Evolutionary conservation across 768 basidiomycete genomes (phyloP), one percentile per base, ranked within the genome.

Genomic region (Pleurotus giganteus): DNA sequence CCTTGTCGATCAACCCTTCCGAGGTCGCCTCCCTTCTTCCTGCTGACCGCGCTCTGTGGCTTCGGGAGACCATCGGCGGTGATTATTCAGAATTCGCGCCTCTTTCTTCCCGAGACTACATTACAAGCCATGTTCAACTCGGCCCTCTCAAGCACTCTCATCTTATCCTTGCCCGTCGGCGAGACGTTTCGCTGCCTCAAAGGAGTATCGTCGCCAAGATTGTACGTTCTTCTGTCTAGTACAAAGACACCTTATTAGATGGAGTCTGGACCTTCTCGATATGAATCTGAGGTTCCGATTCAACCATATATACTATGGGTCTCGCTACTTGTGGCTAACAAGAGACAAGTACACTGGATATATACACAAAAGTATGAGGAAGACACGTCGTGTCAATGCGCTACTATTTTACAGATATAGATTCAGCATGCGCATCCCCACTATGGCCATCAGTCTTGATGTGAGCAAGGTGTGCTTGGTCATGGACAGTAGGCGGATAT

Each of bases 51-150:
- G 37, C 47, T 8, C 59, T 52, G 28, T 52, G 46, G 42, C 27
- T 59, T 52, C 58, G 54, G 11, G 57, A 81, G 61, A 55, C 44
- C 23, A 56, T 67, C 13, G 79, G 71, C 3, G 82, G 83, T 26
- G 77, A 82, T 58, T 87, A 86, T 60, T 67, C 74, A 13, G 73
- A 73, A 32, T 80, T 78, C 58, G 63, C 77, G 42, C 69, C 73
- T 7, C 54, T 56, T 9, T 43, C 59, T 23, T 59, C 65, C 6
- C 58, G 61, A 41, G 61, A 67, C 53, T 75, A 63, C 42, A 46
- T 63, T 21, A 61, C 62, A 7, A 53, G 66, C 32, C 65, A 66
- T 34, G 58, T 59, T 32, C 56, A 68, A 46, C 64, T 77, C n/a
- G 74, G 74, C 36, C 73, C 80, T 4, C 52, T 77, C 26, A 71